These are phyloP conservation scores for Geosiphon pyriformis DNA, from an alignment of 192 early-diverging fungal genomes.

Conservation along the genomic window DNA sequence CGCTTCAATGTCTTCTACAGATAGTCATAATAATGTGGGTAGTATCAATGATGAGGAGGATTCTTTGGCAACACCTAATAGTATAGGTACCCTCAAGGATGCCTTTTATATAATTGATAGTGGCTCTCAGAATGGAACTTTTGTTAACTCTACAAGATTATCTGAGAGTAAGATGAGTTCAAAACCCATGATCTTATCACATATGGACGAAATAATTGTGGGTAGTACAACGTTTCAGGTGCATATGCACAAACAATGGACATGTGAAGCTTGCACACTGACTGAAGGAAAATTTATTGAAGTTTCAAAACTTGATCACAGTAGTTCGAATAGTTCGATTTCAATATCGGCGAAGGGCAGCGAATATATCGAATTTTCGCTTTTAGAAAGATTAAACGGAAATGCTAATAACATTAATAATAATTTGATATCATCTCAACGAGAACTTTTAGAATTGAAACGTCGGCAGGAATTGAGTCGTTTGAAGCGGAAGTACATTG, in stretches of 20 bases:
- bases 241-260: constrained; percentile 57
- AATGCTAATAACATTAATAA: constrained; percentile 1
- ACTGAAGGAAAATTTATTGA: constrained; percentile 43
- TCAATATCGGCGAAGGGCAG: too few relatives aligned
- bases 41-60: constrained; percentile 8
- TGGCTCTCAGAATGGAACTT: constrained; percentile 72
- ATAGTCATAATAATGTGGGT: constrained; percentile 1
- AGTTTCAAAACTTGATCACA: constrained; percentile 19
- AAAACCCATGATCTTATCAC: constrained; percentile 44
- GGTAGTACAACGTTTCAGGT: constrained; percentile 54
- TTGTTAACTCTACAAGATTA: constrained; percentile 55
- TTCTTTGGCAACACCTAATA: neutral
- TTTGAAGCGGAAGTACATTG: constrained; percentile 24
- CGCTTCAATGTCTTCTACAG: neutral
- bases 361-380: neutral
- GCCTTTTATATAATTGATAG: constrained; percentile 50
- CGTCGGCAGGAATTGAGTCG: constrained; percentile 31
- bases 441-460: constrained; percentile 27
- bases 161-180: constrained; percentile 56
- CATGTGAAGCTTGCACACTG: constrained; percentile 54
- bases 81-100: too few relatives aligned
- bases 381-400: neutral
- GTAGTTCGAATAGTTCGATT: neutral
- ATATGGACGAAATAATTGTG: constrained; percentile 50
- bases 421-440: constrained; percentile 18